Evolutionary conservation across 495 filamentous ascomycete genomes (phyloP), one percentile per base, ranked within the genome.

Genomic region (Lindgomyces ingoldianus): DNA sequence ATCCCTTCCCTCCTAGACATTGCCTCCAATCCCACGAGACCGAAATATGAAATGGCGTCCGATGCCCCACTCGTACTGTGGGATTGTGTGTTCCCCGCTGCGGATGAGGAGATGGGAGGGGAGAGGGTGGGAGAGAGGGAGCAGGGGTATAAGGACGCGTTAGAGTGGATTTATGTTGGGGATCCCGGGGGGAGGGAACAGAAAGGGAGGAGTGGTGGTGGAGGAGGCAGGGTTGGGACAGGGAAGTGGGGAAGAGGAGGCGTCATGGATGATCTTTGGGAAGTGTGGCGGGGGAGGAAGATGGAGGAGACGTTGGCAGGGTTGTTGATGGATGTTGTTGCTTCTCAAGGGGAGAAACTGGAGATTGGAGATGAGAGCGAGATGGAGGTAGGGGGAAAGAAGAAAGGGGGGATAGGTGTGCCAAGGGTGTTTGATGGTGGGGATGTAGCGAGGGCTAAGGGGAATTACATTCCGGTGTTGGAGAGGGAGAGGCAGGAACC

Each of bases 1-100:
- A 79, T 98, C 24, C 74, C 80, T 19, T 81, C 89, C 3, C 77
- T 98, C 14, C 78, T 98, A 26, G 87, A 98, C 73, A 75, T 89
- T 18, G 64, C 77, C 12, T 83, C 82, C 52, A 84, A 86, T 63
- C 91, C 91, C 10, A 72, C 82, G 22, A 88, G 87, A 70, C 95
- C 95, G 4, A 83, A 78, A 16, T 98, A 98, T 77, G 83, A 87
- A 49, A 96, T 98, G 87, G 94, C 95, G 0, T 85, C 85, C 27
- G 93, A 96, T 67, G 83, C 85, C 21, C 91, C 95, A 0, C 80
- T 98, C 12, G 93, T 98, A 2, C 82, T 98, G 11, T 97, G 93
- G 93, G 91, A 98, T 69, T 96, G 93, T 73, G 80, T 91, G 11
- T 98, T 96, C 75, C 93, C 94, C 4, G 64, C 8, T 3, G 50